Evolutionary conservation across 495 filamentous ascomycete species (phyloP).

Genomic region (Hypoxylon subgilvum): DNA sequence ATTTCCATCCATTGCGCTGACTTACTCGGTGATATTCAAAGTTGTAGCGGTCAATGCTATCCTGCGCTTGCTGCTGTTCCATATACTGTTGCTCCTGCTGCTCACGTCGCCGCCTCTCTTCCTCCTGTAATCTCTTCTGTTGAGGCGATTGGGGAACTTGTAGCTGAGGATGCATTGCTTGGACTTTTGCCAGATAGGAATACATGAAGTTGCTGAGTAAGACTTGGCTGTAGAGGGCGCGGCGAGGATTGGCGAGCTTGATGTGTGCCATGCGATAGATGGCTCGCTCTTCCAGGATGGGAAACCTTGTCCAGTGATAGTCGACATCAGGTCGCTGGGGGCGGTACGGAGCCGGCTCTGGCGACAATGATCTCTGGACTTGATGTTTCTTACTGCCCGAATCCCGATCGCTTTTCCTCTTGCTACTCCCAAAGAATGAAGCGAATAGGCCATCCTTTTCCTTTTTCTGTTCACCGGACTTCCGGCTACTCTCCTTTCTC

Average conservation of each 20-base stretch:
- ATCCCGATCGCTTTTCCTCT: constrained; percentile 78
- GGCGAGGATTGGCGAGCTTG: constrained; percentile 94
- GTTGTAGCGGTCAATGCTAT: constrained; percentile 52
- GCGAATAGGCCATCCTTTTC: constrained; percentile 87
- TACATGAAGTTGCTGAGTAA: constrained; percentile 99
- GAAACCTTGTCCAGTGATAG: constrained; percentile 94
- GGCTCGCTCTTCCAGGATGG: constrained; percentile 92
- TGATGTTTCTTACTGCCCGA: constrained; percentile 72
- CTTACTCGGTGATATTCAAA: constrained; percentile 62
- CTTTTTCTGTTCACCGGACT: constrained; percentile 81
- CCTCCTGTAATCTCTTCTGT: constrained; percentile 65
- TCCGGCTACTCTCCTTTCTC: constrained; percentile 78
- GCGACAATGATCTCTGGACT: constrained; percentile 75
- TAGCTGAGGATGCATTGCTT: constrained; percentile 95
- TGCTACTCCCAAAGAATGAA: constrained; percentile 84
- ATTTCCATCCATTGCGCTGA: not conserved
- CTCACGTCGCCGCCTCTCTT: constrained; percentile 65
- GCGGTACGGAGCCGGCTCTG: constrained; percentile 73
- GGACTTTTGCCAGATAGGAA: constrained; percentile 96
- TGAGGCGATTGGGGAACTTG: constrained; percentile 73
- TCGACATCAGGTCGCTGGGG: constrained; percentile 83
- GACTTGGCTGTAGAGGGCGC: constrained; percentile 92
- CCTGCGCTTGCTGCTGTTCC: constrained; percentile 57
- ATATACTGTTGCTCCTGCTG: constrained; percentile 64
- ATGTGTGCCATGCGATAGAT: constrained; percentile 99